Conservation (phyloP, 805 yeast species). For the Candida yuanshanica region DNA sequence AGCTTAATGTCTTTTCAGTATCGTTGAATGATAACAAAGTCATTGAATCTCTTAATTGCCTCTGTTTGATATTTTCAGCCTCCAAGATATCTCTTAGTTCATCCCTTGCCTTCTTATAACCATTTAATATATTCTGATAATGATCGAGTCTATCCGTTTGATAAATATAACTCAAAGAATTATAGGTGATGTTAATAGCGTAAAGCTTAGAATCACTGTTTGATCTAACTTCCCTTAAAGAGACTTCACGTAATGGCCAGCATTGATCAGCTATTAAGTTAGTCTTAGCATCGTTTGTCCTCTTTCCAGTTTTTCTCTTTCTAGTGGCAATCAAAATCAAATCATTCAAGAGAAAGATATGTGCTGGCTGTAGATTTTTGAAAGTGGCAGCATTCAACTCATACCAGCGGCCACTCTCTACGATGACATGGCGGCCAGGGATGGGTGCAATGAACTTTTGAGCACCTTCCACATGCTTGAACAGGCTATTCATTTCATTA, state of each 20-base stretch:
- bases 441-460: slow-evolving; percentile 68
- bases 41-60: slow-evolving; percentile 39
- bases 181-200: slow-evolving; percentile 41
- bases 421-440: slow-evolving; percentile 75
- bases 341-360: slow-evolving; percentile 74
- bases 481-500: slow-evolving; percentile 58
- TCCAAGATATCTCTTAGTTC: slow-evolving; percentile 53
- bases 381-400: slow-evolving; percentile 83
- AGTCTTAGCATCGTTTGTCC: slow-evolving; percentile 27
- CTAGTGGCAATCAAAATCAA: slow-evolving; percentile 67
- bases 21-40: slow-evolving; percentile 31
- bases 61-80: slow-evolving; percentile 40
- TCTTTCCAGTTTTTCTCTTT: slow-evolving; percentile 30
- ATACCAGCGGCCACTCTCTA: slow-evolving; percentile 80
- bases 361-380: slow-evolving; percentile 72
- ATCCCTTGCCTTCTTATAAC: slow-evolving; percentile 55
- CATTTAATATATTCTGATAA: slow-evolving; percentile 45
- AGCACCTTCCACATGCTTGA: slow-evolving; percentile 87
- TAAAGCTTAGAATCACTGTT: slow-evolving; percentile 23
- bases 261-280: slow-evolving; percentile 64
- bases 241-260: slow-evolving; percentile 66
- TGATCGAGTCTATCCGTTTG: slow-evolving; percentile 59
- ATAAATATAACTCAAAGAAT: slow-evolving; percentile 46
- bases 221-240: slow-evolving; percentile 18
- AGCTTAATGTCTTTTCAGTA: background rate